These are phyloP conservation scores for Pelargonium australe DNA, from an alignment of 441 rosid genomes.

Conservation along the genomic window DNA sequence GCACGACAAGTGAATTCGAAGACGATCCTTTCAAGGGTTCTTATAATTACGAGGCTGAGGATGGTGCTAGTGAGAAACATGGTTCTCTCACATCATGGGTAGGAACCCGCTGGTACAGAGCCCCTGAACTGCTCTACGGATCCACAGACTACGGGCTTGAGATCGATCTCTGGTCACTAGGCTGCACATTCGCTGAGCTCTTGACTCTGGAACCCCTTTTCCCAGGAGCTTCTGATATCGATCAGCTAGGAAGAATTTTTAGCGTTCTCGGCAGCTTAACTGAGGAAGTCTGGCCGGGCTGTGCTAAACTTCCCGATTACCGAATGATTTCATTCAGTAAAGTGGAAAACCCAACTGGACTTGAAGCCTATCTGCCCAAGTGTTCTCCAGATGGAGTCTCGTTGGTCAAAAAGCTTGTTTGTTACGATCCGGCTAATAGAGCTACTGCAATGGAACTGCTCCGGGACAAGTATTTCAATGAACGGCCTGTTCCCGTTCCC, in stretches of 20 bases:
- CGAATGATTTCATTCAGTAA: conserved; percentile 65
- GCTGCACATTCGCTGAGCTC: conserved; percentile 83
- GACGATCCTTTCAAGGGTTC: conserved; percentile 56
- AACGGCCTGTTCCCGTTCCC: conserved; percentile 75
- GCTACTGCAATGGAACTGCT: conserved; percentile 68
- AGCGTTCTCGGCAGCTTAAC: conserved; percentile 65
- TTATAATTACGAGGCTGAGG: conserved; percentile 55
- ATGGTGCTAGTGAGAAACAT: conserved; percentile 33
- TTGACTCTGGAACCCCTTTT: conserved; percentile 69
- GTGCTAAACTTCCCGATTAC: conserved; percentile 76
- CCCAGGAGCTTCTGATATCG: conserved; percentile 84
- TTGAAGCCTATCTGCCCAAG: conserved; percentile 49
- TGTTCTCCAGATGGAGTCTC: conserved; percentile 49
- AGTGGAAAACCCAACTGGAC: conserved; percentile 56
- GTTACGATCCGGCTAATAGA: conserved; percentile 73
- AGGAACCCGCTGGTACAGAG: conserved; percentile 93
- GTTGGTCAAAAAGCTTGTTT: conserved; percentile 57
- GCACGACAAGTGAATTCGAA: conserved; percentile 62
- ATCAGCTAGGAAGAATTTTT: conserved; percentile 68
- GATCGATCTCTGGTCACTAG: conserved; percentile 82
- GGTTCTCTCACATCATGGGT: conserved; percentile 78
- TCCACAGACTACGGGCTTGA: conserved; percentile 70
- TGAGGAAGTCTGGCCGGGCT: conserved; percentile 68
- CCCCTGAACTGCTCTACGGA: conserved; percentile 87
- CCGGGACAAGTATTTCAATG: conserved; percentile 60